Evolutionary conservation across 2,329 filamentous ascomycete genomes (phyloP).

Genomic region (Pestalotiopsis sp.): DNA sequence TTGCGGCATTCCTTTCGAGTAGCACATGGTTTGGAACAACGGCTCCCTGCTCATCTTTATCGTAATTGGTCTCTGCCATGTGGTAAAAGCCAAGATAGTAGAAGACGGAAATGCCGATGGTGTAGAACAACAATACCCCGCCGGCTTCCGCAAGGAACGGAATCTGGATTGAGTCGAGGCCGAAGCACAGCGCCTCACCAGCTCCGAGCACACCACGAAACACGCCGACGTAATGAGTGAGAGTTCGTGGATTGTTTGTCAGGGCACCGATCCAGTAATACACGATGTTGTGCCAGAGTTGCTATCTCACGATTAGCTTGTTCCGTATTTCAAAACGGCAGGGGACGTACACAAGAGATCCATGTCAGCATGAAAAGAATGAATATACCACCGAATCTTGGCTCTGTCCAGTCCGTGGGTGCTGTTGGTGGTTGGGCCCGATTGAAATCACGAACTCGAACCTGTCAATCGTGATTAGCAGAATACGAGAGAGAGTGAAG

Average conservation of each 20-base stretch:
- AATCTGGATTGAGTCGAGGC: conserved; percentile 26
- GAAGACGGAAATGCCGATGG: conserved; percentile 7
- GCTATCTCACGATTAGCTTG: not conserved
- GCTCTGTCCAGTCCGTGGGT: conserved; percentile 27
- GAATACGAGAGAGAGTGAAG: not conserved
- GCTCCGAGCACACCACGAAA: conserved; percentile 30
- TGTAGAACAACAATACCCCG: not conserved
- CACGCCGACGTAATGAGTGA: conserved; percentile 24
- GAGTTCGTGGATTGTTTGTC: conserved; percentile 26
- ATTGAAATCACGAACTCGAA: conserved; percentile 22
- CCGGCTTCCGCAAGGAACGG: conserved; percentile 21
- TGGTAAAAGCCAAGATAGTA: conserved; percentile 23
- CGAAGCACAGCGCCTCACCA: conserved; percentile 31
- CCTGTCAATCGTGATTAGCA: not conserved
- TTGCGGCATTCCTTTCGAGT: conserved; percentile 13
- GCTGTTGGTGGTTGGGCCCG: conserved; percentile 18
- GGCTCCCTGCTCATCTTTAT: conserved; percentile 25
- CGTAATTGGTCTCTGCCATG: conserved; percentile 29
- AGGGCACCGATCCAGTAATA: conserved; percentile 30
- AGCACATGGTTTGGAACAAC: conserved; percentile 29
- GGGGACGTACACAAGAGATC: conserved; percentile 12
- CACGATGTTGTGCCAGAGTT: conserved; percentile 32
- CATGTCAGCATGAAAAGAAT: conserved; percentile 27
- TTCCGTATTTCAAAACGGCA: too few relatives aligned
- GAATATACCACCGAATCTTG: conserved; percentile 25